Base-by-base conservation (phyloP, 345 rosid species). In the Moricandia arvensis region DNA sequence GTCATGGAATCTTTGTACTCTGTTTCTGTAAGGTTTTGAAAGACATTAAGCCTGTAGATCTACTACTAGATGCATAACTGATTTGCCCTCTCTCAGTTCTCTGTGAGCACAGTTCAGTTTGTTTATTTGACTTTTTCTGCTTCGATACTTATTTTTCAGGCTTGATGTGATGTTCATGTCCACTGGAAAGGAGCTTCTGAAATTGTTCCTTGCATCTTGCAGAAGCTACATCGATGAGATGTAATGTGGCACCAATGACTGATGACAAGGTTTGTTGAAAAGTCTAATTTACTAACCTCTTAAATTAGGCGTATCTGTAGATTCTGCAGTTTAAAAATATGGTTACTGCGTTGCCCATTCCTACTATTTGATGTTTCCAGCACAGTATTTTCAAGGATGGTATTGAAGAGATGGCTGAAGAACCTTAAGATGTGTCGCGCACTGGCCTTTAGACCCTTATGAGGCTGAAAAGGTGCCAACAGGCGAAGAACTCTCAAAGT, bases 141-240 rank as follows among this genome's bases (percentile, higher is more conserved):
- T 17, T 68, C 51, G 53, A 15, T 47, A 47, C 24, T 47, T 24
- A 51, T 8, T 66, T 61, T 59, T 26, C 83, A 93, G 99, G 69
- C 86, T 37, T 37, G 86, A 87, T 79, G 89, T 31, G 70, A 87
- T 78, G 96, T 96, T 75, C 91, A 64, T 77, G 71, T 95, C 83
- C 96, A 95, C 81, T 95, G 99, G 99, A 95, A 95, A 85, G 99
- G 99, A 61, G 99, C 96, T 68, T 97, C 99, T 58, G 99, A 95
- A 86, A 89, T 93, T 80, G 90, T 93, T 93, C 75, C 80, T 95
- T 78, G 83, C 87, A 55, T 86, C 87, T 9, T 96, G 99, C 75
- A 73, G 84, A 10, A 54, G 70, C 55, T 95, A 85, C 85, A 76
- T 90, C 49, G 93, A 91, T 72, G 67, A 81, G 83, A 83, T 76